Percentiles rank a stretch among this genome's conserved stretches.
These are phyloP conservation scores for Prillingera fragicola DNA, from an alignment of 1,284 basidiomycete genomes.

Conservation along the genomic window DNA sequence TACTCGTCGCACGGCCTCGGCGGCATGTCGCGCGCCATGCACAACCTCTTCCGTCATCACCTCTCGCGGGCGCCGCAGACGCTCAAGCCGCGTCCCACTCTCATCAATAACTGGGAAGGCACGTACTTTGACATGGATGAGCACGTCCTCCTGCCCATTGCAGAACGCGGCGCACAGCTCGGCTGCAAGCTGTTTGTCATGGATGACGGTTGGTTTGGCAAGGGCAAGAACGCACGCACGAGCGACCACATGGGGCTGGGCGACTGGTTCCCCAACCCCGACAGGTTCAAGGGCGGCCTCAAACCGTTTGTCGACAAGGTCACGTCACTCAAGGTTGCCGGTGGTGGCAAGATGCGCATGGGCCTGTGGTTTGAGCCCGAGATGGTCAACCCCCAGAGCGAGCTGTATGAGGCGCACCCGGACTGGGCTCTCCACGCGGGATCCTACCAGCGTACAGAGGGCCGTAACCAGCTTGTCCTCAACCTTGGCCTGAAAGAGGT, in stretches of 20 bases:
- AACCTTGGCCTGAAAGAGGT: constrained; percentile 24
- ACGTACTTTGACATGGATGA: constrained; percentile 33
- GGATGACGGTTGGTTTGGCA: constrained; percentile 43
- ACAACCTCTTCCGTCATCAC: constrained; percentile 29
- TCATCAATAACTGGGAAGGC: constrained; percentile 40
- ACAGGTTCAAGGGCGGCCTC: constrained; percentile 30
- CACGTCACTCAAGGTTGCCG: constrained; percentile 1
- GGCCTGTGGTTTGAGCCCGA: constrained; percentile 42
- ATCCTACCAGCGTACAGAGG: constrained; percentile 18
- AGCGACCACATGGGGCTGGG: constrained; percentile 27
- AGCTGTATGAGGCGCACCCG: constrained; percentile 32
- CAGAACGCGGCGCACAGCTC: constrained; percentile 19
- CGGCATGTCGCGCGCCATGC: constrained; percentile 24
- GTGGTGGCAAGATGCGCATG: constrained; percentile 18
- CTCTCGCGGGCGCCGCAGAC: constrained; percentile 17
- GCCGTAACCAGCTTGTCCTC: constrained; percentile 34
- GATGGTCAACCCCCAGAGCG: constrained; percentile 34
- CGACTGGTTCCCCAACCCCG: constrained; percentile 31
- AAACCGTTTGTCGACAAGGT: constrained; percentile 18
- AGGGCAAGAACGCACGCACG: constrained; percentile 26
- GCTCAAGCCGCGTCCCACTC: constrained; percentile 18
- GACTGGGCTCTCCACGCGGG: constrained; percentile 32
- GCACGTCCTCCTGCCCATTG: constrained; percentile 21
- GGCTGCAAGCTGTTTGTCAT: constrained; percentile 36
- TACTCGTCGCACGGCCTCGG: constrained; percentile 25